phyloP scores from a whole-genome alignment of 129 eudicot species.

The Lonicera japonica region DNA sequence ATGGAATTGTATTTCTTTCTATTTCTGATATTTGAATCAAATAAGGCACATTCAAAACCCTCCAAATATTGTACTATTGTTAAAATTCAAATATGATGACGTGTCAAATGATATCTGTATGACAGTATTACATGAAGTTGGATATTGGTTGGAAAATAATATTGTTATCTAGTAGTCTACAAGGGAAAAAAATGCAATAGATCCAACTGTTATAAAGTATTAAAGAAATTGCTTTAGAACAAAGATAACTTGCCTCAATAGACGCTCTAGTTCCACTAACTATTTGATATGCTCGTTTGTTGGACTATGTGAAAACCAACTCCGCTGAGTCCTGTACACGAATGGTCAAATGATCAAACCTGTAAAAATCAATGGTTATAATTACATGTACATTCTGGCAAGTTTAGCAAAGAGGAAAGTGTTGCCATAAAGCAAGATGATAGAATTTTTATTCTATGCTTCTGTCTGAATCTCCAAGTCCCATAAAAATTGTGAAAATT shows the following conservation, averaged over 20 bases:
- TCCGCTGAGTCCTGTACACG: background rate
- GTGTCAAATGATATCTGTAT: no score
- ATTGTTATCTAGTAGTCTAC: background rate
- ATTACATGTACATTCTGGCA: background rate
- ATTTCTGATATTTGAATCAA: no score
- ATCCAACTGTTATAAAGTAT: background rate
- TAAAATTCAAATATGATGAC: no score
- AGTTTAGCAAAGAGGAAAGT: no score
- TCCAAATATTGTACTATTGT: no score
- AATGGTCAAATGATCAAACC: background rate
- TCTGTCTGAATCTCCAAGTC: background rate
- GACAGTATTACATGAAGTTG: no score
- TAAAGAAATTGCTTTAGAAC: background rate
- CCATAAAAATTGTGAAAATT: background rate
- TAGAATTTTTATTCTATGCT: background rate
- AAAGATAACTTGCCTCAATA: background rate
- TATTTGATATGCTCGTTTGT: background rate
- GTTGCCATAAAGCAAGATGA: background rate
- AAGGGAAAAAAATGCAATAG: background rate
- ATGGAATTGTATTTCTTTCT: no score
- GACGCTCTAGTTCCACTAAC: background rate
- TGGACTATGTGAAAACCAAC: no score
- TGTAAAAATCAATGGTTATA: background rate
- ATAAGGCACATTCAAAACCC: no score
- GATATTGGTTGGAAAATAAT: no score